Evolutionary conservation across 2,329 filamentous ascomycete species (phyloP).

Genomic region (Geoglossum cookeanum): DNA sequence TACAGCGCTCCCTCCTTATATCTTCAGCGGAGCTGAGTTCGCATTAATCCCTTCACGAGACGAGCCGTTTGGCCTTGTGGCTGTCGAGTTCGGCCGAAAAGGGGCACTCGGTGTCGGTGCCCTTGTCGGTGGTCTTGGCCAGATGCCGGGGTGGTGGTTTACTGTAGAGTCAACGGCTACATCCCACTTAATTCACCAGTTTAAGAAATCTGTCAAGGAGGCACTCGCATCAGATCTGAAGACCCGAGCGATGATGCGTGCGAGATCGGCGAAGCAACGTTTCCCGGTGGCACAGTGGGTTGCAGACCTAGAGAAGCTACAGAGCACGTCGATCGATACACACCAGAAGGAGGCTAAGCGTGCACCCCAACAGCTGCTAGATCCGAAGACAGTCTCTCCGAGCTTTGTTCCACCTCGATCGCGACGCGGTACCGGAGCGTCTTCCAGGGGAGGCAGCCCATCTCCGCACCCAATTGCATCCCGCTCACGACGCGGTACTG

Average conservation of each 20-base stretch:
- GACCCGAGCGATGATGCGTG: slow-evolving; percentile 42
- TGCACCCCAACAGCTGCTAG: background rate
- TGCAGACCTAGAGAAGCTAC: slow-evolving; percentile 42
- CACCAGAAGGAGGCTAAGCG: slow-evolving; percentile 27
- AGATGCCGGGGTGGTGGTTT: slow-evolving; percentile 56
- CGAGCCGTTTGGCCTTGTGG: slow-evolving; percentile 49
- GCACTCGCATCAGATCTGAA: slow-evolving; percentile 37
- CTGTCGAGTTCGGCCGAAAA: slow-evolving; percentile 49
- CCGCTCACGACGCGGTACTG: too few species aligned
- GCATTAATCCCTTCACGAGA: slow-evolving; percentile 49
- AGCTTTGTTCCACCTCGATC: background rate
- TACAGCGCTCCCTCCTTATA: slow-evolving; percentile 44
- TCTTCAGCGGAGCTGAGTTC: slow-evolving; percentile 50
- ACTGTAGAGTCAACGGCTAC: slow-evolving; percentile 47
- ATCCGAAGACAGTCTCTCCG: background rate
- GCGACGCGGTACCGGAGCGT: background rate
- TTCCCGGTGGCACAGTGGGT: slow-evolving; percentile 51
- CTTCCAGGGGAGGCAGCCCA: background rate
- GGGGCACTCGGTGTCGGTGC: slow-evolving; percentile 48
- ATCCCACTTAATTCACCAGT: slow-evolving; percentile 43
- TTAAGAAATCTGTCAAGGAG: slow-evolving; percentile 42
- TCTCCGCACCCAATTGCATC: too few species aligned
- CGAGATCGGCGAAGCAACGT: slow-evolving; percentile 42
- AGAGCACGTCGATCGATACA: slow-evolving; percentile 38
- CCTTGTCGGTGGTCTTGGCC: slow-evolving; percentile 45